Evolutionary conservation across 257 asterid genomes (phyloP), one percentile per base, ranked within the genome.

Genomic region (Rauvolfia tetraphylla): DNA sequence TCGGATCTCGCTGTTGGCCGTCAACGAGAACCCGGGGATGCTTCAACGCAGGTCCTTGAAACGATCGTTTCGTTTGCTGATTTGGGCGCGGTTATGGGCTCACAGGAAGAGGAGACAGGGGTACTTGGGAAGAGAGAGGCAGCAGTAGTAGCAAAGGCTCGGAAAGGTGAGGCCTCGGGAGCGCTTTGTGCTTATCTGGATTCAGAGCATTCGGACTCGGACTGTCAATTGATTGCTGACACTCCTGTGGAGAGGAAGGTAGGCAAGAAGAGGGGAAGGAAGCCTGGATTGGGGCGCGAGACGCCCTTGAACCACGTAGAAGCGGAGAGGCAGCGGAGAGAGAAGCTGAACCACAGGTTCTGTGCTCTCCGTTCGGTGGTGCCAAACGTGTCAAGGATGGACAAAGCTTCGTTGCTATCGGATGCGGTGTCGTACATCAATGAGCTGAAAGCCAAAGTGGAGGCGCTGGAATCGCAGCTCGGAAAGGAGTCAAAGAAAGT

Each of bases 301-400:
- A 74, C 83, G n/a, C 86, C 91, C 29, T 59, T 83, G 72, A 89
- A 87, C 85, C 97, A 89, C 78, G 96, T 90, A 81, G 97, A 89
- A 78, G 96, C 96, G 23, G 98, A 92, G 93, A 79, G 94, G 86
- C 98, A 91, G 90, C 72, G 98, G 71, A 63, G 98, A 78, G 98
- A 93, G 88, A 93, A 91, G 90, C 90, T 93, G 39, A 92, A 93
- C 90, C 86, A 87, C 87, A 86, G 92, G 0, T 92, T 92, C 88
- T 90, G 86, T 81, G 90, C 93, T 12, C 90, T 92, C 14, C 90
- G 97, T 0, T 91, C 97, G 5, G 98, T 88, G 23, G 97, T 92
- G 1, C 98, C 98, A 0, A 88, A 87, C 87, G 96, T 89, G 23
- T 92, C 96, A 0, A 79, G 91, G 74, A 87, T 92, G 97, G 95